These are phyloP conservation scores for Podaxis carcinomalis DNA, from an alignment of 768 basidiomycete genomes.

Conservation along the genomic window DNA sequence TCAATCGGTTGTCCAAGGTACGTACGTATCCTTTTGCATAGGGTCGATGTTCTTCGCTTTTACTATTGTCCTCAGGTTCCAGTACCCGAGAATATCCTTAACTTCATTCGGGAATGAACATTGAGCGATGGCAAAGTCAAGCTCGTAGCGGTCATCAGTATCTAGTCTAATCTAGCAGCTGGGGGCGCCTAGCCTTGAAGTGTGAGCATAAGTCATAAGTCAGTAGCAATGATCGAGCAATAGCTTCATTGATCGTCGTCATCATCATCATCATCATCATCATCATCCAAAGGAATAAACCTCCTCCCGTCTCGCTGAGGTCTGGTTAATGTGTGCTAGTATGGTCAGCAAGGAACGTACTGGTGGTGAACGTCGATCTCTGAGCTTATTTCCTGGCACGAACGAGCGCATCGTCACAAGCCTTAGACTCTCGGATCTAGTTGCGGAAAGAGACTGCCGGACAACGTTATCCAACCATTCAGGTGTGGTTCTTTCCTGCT, in stretches of 20 bases:
- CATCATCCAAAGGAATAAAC: slow-evolving; percentile 44
- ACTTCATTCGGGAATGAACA: slow-evolving; percentile 90
- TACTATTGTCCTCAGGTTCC: slow-evolving; percentile 30
- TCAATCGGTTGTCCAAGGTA: slow-evolving; percentile 83
- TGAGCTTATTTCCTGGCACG: background rate
- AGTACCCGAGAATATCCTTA: slow-evolving; percentile 79
- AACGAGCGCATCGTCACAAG: background rate
- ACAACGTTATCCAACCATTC: background rate
- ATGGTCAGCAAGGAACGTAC: background rate
- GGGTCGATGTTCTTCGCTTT: no score
- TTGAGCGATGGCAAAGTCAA: slow-evolving; percentile 98
- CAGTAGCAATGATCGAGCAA: background rate
- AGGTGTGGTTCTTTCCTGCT: background rate
- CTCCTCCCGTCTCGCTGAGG: slow-evolving; percentile 39
- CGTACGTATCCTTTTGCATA: slow-evolving; percentile 30
- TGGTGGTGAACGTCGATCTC: background rate
- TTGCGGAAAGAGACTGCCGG: background rate
- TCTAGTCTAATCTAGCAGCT: no score
- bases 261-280: slow-evolving; percentile 44
- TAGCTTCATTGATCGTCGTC: slow-evolving; percentile 17
- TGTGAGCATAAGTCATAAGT: background rate
- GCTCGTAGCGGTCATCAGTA: slow-evolving; percentile 46
- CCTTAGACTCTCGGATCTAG: background rate
- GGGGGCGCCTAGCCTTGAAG: background rate
- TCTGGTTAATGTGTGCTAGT: background rate